These are phyloP conservation scores for Geosmithia flava DNA, from an alignment of 2,329 filamentous ascomycete genomes.

Conservation along the genomic window DNA sequence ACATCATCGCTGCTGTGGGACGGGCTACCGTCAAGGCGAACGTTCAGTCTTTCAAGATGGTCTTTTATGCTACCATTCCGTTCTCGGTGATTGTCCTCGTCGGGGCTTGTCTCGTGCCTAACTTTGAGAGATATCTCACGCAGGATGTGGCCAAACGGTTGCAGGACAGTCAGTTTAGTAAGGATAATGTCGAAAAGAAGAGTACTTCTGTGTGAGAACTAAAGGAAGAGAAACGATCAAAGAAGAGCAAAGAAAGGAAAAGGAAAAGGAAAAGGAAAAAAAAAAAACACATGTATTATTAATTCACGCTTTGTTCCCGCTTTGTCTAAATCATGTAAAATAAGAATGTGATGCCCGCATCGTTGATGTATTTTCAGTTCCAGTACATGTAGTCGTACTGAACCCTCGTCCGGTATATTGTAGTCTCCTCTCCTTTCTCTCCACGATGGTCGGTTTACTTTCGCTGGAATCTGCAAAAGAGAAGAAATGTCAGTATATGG, in stretches of 20 bases:
- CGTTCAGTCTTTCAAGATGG: constrained; percentile 25
- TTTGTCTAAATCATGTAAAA: neutral
- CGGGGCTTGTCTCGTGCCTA: constrained; percentile 22
- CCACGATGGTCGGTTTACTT: neutral
- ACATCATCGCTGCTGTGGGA: constrained; percentile 18
- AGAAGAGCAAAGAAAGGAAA: neutral
- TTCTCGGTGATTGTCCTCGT: constrained; percentile 25
- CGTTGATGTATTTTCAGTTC: too few species aligned
- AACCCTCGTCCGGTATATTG: too few species aligned
- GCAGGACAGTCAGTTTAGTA: constrained; percentile 10
- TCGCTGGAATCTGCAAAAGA: neutral
- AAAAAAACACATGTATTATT: neutral
- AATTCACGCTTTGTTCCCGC: neutral
- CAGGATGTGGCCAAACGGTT: constrained; percentile 30
- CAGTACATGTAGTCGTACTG: too few species aligned
- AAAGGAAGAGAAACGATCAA: neutral
- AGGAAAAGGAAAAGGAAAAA: neutral
- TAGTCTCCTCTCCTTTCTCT: neutral
- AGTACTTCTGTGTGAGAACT: neutral
- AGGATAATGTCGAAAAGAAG: neutral
- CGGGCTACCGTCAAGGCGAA: constrained; percentile 25
- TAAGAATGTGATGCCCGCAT: neutral
- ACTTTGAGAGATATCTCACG: constrained; percentile 28
- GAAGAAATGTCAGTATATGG: too few species aligned
- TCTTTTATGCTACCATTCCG: constrained; percentile 26